phyloP scores from a whole-genome alignment of 306 rosid species.

The Dryas drummondii region DNA sequence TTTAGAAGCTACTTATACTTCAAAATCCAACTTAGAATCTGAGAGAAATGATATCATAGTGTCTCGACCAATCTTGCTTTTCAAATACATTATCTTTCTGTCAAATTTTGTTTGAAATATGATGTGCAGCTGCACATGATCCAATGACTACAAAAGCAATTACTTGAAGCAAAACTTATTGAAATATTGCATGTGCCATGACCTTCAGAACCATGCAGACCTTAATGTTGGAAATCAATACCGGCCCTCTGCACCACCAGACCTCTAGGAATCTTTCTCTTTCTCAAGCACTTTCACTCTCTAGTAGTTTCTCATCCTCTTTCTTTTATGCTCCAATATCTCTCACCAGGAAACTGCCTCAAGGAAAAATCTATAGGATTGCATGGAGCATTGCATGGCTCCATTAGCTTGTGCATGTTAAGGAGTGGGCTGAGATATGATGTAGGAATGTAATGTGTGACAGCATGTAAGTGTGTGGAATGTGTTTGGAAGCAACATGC shows the following conservation, averaged over 20 bases:
- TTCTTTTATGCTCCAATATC: neutral
- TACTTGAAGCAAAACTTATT: neutral
- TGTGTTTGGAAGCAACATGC: neutral
- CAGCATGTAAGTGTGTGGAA: neutral
- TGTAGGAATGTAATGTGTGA: neutral
- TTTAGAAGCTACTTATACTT: neutral
- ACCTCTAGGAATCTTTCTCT: neutral
- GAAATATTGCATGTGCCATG: neutral
- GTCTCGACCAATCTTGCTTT: too few species aligned
- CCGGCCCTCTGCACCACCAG: neutral
- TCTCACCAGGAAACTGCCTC: neutral
- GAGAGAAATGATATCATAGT: neutral
- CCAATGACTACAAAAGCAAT: neutral
- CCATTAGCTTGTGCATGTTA: neutral
- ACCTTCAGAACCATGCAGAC: neutral
- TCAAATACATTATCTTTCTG: too few species aligned
- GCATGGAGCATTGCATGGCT: neutral
- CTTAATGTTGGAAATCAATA: neutral
- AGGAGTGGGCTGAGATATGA: neutral
- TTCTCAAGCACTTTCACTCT: neutral
- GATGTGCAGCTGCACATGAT: neutral
- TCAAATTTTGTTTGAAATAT: neutral
- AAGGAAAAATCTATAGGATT: neutral
- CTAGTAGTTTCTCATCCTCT: too few species aligned
- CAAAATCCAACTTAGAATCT: neutral